Evolutionary conservation across 2,329 filamentous ascomycete genomes (phyloP), one percentile per base, ranked within the genome.

Genomic region (Phaeosphaeria sp.): DNA sequence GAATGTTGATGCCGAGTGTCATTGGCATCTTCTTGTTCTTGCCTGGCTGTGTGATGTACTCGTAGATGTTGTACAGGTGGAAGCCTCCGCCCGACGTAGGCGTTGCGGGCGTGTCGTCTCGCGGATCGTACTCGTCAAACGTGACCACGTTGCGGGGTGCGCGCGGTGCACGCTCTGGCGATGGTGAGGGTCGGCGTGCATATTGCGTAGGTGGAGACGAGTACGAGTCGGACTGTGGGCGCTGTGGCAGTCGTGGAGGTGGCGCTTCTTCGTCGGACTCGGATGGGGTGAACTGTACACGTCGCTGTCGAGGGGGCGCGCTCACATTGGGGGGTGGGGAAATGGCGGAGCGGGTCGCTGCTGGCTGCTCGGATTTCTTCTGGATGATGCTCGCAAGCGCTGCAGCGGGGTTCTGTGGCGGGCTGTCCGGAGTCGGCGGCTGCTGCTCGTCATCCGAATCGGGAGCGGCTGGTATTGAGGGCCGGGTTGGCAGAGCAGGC

Each of bases 11-110:
- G n/a, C 94, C 94, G 39, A 98, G 79, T 0, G 92, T 97, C n/a
- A 93, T 97, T 1, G 94, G 93, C 91, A 97, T 95, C 81, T 98
- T 98, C 83, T 97, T 97, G 71, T 91, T 90, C 81, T 96, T 97
- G 55, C 94, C 94, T 87, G 97, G 93, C 45, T 95, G 88, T n/a
- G 93, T 94, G 4, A 97, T 87, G 91, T 97, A 97, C 79, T 98
- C 94, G 74, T 93, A 96, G 69, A 98, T 93, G 69, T 97, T 97
- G 79, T 97, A 98, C 77, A 98, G 84, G 73, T 96, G 93, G 73
- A 93, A 98, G 1, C 91, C 92, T 18, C 91, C 91, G 5, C 91
- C 91, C 1, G 89, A 89, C 27, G 69, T 66, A 15, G 77, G 69
- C 1, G 74, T 73, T 17, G 56, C 55, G 2, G 74, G 76, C 44